A percentile compares a stretch with the other conserved stretches of the same genome.
phyloP scores from a whole-genome alignment of 2,329 filamentous ascomycete genomes.

The Zasmidium cellare region DNA sequence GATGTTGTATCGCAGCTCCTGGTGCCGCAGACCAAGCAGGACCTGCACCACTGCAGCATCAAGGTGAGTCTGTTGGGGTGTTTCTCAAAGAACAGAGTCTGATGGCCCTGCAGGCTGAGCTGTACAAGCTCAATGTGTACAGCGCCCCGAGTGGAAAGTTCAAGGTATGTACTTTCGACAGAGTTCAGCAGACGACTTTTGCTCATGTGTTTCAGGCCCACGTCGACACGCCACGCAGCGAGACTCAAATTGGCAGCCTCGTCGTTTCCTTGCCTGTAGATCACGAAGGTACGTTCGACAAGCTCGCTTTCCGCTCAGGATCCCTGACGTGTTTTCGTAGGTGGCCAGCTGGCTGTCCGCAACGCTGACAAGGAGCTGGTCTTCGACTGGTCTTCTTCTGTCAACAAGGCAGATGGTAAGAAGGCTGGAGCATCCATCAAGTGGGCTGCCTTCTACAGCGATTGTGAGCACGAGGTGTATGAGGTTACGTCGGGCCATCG shows the following conservation, averaged over 20 bases:
- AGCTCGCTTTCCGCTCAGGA: background rate
- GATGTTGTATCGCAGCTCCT: constrained; percentile 51
- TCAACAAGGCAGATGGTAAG: background rate
- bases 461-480: constrained; percentile 55
- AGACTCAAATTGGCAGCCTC: constrained; percentile 18
- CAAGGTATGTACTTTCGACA: background rate
- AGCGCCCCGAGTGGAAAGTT: constrained; percentile 13
- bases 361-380: constrained; percentile 38
- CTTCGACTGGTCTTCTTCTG: constrained; percentile 43
- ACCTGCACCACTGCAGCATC: constrained; percentile 35
- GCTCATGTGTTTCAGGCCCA: constrained; percentile 13
- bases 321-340: background rate
- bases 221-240: constrained; percentile 21
- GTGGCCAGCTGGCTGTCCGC: constrained; percentile 47
- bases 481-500: constrained; percentile 54
- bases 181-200: no score
- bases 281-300: background rate
- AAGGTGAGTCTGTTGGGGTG: constrained; percentile 10
- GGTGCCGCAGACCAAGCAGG: constrained; percentile 29
- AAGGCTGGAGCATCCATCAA: constrained; percentile 25
- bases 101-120: constrained; percentile 41
- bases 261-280: constrained; percentile 19
- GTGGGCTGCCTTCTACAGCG: constrained; percentile 57
- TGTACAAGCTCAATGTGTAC: constrained; percentile 58
- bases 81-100: background rate